phyloP scores from a whole-genome alignment of 208 protist genomes.

The Leptomonas pyrrhocoris region DNA sequence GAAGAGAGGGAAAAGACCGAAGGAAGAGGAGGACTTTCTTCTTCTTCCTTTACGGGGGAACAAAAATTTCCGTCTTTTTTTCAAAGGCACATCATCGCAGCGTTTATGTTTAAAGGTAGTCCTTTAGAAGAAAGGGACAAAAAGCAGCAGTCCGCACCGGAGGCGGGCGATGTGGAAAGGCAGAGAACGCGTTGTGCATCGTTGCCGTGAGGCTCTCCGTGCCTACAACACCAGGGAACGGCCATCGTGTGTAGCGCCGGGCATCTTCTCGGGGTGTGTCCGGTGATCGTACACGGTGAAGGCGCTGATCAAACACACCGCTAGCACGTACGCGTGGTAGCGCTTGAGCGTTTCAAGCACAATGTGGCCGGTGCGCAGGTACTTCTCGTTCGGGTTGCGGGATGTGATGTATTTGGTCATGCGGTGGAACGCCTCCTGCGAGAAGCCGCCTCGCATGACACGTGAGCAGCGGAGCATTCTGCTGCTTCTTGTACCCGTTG shows the following conservation, averaged over 20 bases:
- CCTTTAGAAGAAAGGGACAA: too few relatives aligned
- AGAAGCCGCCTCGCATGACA: slow-evolving; percentile 48
- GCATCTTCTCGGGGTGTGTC: slow-evolving; percentile 63
- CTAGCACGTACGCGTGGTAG: slow-evolving; percentile 82
- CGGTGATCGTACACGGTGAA: slow-evolving; percentile 71
- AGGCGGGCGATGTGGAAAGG: neutral
- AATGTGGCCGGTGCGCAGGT: slow-evolving; percentile 83
- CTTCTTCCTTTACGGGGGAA: too few relatives aligned
- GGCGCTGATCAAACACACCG: slow-evolving; percentile 60
- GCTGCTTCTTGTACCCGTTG: neutral
- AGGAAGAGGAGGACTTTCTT: too few relatives aligned
- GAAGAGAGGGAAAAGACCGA: too few relatives aligned
- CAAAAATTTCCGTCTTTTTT: too few relatives aligned
- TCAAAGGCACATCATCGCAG: too few relatives aligned
- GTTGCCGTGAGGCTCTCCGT: neutral
- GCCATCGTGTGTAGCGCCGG: slow-evolving; percentile 70
- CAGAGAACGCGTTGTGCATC: neutral
- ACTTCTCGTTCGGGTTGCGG: slow-evolving; percentile 88
- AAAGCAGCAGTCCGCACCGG: too few relatives aligned
- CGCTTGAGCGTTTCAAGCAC: slow-evolving; percentile 81
- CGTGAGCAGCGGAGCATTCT: slow-evolving; percentile 40
- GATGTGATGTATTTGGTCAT: slow-evolving; percentile 89
- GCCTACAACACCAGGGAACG: slow-evolving; percentile 80
- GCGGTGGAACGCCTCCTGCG: slow-evolving; percentile 83
- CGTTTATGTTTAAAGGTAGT: too few relatives aligned